Evolutionary conservation across 345 rosid species (phyloP).

Genomic region (Atalantia buxifolia): DNA sequence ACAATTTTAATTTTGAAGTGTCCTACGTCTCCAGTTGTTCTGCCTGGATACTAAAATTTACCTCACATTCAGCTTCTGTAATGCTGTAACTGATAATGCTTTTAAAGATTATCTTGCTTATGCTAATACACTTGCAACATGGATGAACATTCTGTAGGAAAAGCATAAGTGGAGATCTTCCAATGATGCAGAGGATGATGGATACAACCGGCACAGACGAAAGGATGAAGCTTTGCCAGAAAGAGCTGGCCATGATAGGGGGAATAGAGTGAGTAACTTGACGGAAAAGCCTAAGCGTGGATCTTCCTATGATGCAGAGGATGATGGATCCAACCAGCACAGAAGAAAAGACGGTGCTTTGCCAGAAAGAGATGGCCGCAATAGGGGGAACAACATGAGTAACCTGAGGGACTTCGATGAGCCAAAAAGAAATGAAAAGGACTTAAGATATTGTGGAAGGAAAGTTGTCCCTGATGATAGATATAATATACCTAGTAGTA

Average conservation of each 20-base stretch:
- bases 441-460: conserved; percentile 15
- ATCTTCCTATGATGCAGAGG: conserved; percentile 4
- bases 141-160: conserved; percentile 18
- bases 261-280: background rate
- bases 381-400: background rate
- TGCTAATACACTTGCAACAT: background rate
- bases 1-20: background rate
- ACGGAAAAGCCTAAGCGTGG: conserved; percentile 20
- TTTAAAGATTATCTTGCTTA: background rate
- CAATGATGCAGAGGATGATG: conserved; percentile 11
- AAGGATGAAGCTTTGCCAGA: conserved; percentile 12
- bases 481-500: conserved; percentile 25
- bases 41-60: background rate
- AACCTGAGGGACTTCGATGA: conserved; percentile 2
- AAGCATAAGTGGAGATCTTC: conserved; percentile 3
- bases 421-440: conserved; percentile 19
- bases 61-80: background rate
- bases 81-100: background rate
- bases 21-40: background rate
- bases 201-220: conserved; percentile 14
- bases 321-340: conserved; percentile 17
- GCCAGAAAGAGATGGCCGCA: conserved; percentile 11
- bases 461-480: conserved; percentile 19
- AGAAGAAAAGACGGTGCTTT: conserved; percentile 16
- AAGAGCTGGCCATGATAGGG: conserved; percentile 9